Percentiles rank a stretch among this genome's conserved stretches.
Evolutionary conservation across 2,329 filamentous ascomycete species (phyloP).

Genomic region (Xenosphaeropsis pyriputrescens): DNA sequence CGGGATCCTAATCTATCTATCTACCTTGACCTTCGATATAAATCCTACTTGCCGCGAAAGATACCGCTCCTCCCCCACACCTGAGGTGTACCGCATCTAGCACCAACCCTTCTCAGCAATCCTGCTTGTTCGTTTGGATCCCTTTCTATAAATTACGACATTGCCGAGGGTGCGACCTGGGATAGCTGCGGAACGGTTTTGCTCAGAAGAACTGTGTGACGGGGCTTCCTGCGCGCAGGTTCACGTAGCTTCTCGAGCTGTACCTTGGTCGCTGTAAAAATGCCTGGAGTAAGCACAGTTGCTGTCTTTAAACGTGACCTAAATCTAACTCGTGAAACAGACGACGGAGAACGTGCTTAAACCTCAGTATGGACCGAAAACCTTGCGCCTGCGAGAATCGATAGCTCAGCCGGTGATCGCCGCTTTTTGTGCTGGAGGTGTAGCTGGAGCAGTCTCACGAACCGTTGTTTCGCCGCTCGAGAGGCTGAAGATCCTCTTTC

Average conservation of each 20-base stretch:
- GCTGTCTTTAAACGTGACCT: slow-evolving; percentile 1
- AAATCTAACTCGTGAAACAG: slow-evolving; percentile 4
- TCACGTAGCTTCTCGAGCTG: slow-evolving; percentile 5
- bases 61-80: no score
- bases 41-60: background rate
- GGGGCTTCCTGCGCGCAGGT: slow-evolving; percentile 6
- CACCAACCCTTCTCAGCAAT: no score
- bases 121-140: no score
- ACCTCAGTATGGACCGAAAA: slow-evolving; percentile 16
- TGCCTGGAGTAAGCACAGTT: slow-evolving; percentile 16
- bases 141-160: no score
- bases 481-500: slow-evolving; percentile 93
- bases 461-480: slow-evolving; percentile 95
- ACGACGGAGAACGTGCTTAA: slow-evolving; percentile 11
- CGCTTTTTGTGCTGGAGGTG: slow-evolving; percentile 85
- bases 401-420: slow-evolving; percentile 76
- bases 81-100: no score
- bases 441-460: slow-evolving; percentile 91
- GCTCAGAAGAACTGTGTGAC: no score
- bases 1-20: background rate
- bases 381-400: slow-evolving; percentile 23
- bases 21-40: slow-evolving; percentile 4
- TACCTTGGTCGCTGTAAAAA: slow-evolving; percentile 2
- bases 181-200: no score
- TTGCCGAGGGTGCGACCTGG: no score